Conservation (phyloP, 2,329 filamentous ascomycete species). For the Leptographium flavum region DNA sequence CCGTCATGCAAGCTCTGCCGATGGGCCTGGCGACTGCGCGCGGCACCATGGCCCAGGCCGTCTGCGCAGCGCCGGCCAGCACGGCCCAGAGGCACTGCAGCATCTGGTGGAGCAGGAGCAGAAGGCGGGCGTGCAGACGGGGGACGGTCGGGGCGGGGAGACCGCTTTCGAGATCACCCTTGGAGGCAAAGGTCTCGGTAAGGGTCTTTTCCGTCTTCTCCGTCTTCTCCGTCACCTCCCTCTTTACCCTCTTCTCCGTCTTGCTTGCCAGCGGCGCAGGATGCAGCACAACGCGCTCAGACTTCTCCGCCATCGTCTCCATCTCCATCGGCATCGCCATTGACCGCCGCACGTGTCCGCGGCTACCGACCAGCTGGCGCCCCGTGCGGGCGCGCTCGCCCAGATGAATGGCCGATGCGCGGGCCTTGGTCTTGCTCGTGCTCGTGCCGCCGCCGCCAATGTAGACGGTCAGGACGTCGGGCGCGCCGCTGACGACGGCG, state of each 20-base stretch:
- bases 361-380: conserved; percentile 9
- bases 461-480: conserved; percentile 22
- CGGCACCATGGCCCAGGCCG: conserved; percentile 7
- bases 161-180: neutral
- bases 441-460: conserved; percentile 9
- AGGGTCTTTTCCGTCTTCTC: neutral
- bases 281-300: too few relatives aligned
- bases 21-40: conserved; percentile 8
- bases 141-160: too few relatives aligned
- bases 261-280: too few relatives aligned
- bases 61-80: neutral
- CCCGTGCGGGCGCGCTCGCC: conserved; percentile 10
- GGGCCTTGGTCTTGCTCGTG: neutral
- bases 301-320: neutral
- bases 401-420: conserved; percentile 6
- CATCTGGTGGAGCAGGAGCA: conserved; percentile 6
- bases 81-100: conserved; percentile 7
- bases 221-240: too few relatives aligned
- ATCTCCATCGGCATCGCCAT: neutral
- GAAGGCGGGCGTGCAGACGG: conserved; percentile 2
- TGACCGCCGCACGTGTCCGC: conserved; percentile 6
- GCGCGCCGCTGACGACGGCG: conserved; percentile 41
- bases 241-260: too few relatives aligned
- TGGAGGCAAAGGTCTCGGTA: neutral
- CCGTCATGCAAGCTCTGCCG: neutral